These are phyloP conservation scores for Wickerhamomyces kurtzmanii DNA, from an alignment of 805 yeast genomes.

Conservation along the genomic window DNA sequence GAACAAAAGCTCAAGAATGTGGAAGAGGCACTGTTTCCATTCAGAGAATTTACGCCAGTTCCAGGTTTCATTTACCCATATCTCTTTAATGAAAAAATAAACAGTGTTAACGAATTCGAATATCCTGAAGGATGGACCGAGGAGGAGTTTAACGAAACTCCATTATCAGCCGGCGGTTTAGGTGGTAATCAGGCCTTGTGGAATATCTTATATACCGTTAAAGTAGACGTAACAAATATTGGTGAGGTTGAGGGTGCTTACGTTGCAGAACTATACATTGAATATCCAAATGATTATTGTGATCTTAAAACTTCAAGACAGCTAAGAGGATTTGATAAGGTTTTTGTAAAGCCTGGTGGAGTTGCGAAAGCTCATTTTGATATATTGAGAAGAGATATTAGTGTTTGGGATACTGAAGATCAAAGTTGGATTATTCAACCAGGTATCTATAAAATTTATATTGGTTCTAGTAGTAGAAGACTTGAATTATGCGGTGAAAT, in stretches of 20 bases:
- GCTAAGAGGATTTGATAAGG: constrained; percentile 50
- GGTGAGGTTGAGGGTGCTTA: constrained; percentile 37
- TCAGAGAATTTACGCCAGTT: constrained; percentile 38
- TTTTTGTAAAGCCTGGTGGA: constrained; percentile 32
- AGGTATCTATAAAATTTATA: constrained; percentile 42
- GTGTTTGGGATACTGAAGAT: constrained; percentile 43
- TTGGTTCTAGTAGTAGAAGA: constrained; percentile 39
- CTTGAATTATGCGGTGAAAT: constrained; percentile 32
- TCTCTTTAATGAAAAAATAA: constrained; percentile 22
- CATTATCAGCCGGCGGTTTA: constrained; percentile 33
- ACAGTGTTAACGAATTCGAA: constrained; percentile 18
- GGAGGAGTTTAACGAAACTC: constrained; percentile 18
- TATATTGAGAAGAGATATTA: constrained; percentile 40
- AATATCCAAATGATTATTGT: constrained; percentile 27
- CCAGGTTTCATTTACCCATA: constrained; percentile 53
- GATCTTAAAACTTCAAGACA: constrained; percentile 40
- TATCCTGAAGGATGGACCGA: constrained; percentile 27
- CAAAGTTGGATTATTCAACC: constrained; percentile 52
- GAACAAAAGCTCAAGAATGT: constrained; percentile 44
- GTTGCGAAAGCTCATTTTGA: constrained; percentile 28
- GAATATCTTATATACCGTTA: constrained; percentile 37
- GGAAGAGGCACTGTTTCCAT: constrained; percentile 43
- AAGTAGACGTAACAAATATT: constrained; percentile 34
- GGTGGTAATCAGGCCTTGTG: constrained; percentile 57
- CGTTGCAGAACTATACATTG: constrained; percentile 45